Conservation (phyloP, 2,329 filamentous ascomycete species). For the Dactylella cylindrospora region DNA sequence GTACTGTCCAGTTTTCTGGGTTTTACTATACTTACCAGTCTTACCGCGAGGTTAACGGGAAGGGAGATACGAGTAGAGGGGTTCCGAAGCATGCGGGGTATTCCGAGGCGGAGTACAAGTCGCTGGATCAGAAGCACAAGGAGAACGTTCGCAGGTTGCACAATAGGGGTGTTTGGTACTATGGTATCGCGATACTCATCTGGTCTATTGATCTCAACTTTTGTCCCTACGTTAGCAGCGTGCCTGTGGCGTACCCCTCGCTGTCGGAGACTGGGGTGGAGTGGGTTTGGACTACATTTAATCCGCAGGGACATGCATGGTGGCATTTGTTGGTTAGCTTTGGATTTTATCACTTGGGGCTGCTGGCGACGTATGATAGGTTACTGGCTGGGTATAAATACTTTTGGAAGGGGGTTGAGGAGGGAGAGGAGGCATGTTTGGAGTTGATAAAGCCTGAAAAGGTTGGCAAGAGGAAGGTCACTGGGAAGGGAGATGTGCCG, state of each 20-base stretch:
- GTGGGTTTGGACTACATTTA: constrained; percentile 24
- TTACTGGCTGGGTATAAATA: constrained; percentile 14
- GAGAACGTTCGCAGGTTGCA: constrained; percentile 12
- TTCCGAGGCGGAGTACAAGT: constrained; percentile 27
- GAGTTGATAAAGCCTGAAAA: constrained; percentile 16
- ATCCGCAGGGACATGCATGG: constrained; percentile 40
- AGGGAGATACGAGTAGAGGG: neutral
- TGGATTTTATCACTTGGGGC: constrained; percentile 31
- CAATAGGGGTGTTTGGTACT: constrained; percentile 10
- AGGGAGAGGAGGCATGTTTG: constrained; percentile 18
- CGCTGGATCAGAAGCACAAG: constrained; percentile 6
- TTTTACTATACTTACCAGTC: constrained; percentile 6
- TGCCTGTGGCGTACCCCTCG: constrained; percentile 19
- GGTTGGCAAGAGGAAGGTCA: constrained; percentile 10
- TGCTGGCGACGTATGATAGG: constrained; percentile 21
- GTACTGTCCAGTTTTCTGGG: constrained; percentile 10
- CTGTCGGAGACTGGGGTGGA: neutral
- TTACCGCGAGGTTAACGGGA: neutral
- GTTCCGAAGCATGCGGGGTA: constrained; percentile 7
- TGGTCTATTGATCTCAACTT: constrained; percentile 34
- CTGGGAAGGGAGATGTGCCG: constrained; percentile 26
- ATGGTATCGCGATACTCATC: constrained; percentile 14
- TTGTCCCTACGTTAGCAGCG: constrained; percentile 21
- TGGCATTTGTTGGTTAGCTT: constrained; percentile 36
- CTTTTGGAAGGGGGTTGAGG: constrained; percentile 32